Evolutionary conservation across 2,329 filamentous ascomycete genomes (phyloP).

Genomic region (Didymella keratinophila): DNA sequence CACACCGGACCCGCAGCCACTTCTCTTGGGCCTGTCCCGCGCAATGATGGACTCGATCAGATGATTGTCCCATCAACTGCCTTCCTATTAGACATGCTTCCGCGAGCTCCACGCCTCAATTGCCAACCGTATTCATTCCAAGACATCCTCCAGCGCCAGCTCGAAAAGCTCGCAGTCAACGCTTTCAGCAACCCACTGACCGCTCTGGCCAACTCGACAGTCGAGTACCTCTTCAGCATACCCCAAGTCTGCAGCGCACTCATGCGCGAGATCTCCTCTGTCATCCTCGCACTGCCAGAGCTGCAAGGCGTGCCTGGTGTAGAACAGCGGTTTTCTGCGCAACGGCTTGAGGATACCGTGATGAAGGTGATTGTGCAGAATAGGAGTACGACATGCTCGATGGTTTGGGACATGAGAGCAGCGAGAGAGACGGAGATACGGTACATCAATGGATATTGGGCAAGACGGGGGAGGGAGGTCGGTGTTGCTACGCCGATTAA

Average conservation of each 20-base stretch:
- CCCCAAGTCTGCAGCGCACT: conserved; percentile 68
- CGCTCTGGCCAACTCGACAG: conserved; percentile 77
- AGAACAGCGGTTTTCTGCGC: conserved; percentile 66
- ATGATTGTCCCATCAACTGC: conserved; percentile 53
- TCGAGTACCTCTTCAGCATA: conserved; percentile 74
- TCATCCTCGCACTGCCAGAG: conserved; percentile 79
- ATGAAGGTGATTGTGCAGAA: conserved; percentile 63
- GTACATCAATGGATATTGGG: conserved; percentile 88
- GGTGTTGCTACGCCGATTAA: conserved; percentile 52
- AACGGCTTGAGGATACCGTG: conserved; percentile 62
- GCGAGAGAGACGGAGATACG: conserved; percentile 76
- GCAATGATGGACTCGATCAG: conserved; percentile 28
- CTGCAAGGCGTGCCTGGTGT: conserved; percentile 68
- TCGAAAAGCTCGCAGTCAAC: conserved; percentile 79
- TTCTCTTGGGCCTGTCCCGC: conserved; percentile 54
- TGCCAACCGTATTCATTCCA: conserved; percentile 62
- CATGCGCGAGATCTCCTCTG: conserved; percentile 77
- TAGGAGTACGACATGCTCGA: conserved; percentile 68
- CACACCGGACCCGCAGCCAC: conserved; percentile 68
- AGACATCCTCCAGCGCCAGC: conserved; percentile 74
- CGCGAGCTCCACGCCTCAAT: conserved; percentile 68
- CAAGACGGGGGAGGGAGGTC: conserved; percentile 73
- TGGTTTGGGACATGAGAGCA: conserved; percentile 70
- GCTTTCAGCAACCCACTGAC: conserved; percentile 82
- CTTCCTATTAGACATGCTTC: conserved; percentile 72